These are phyloP conservation scores for Gaeumannomyces sp. DNA, from an alignment of 2,329 filamentous ascomycete species.

Conservation along the genomic window DNA sequence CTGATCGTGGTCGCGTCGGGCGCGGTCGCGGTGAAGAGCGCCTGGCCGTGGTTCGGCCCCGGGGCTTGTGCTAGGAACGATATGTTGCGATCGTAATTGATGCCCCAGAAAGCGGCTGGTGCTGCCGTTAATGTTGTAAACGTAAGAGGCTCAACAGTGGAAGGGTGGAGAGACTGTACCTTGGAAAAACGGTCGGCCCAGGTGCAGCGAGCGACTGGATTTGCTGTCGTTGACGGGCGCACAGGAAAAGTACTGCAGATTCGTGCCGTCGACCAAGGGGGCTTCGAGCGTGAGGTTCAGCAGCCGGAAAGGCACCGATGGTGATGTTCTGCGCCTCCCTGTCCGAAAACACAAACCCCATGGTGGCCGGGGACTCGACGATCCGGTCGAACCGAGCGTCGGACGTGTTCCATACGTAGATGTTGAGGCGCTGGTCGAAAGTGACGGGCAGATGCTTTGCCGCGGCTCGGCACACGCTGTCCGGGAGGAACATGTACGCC, in stretches of 20 bases:
- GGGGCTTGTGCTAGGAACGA: conserved; percentile 18
- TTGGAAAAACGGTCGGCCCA: conserved; percentile 19
- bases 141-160: no score
- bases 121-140: no score
- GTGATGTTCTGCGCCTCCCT: conserved; percentile 26
- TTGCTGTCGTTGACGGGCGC: conserved; percentile 8
- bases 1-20: background rate
- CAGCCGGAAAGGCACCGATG: conserved; percentile 34
- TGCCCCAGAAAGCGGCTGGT: conserved; percentile 13
- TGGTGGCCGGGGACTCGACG: conserved; percentile 33
- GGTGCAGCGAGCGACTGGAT: no score
- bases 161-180: no score
- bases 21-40: conserved; percentile 9
- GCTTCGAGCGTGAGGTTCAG: conserved; percentile 34
- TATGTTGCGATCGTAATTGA: conserved; percentile 15
- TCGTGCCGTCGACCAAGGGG: conserved; percentile 22
- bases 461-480: conserved; percentile 31
- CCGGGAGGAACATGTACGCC: conserved; percentile 33
- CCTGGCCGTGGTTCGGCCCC: conserved; percentile 14
- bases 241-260: conserved; percentile 17
- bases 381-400: conserved; percentile 29
- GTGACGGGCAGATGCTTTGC: conserved; percentile 30
- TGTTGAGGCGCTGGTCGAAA: conserved; percentile 26
- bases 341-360: conserved; percentile 31
- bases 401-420: conserved; percentile 35